phyloP scores from a whole-genome alignment of 352 stramenopile genomes.

The Phytophthora meadii region DNA sequence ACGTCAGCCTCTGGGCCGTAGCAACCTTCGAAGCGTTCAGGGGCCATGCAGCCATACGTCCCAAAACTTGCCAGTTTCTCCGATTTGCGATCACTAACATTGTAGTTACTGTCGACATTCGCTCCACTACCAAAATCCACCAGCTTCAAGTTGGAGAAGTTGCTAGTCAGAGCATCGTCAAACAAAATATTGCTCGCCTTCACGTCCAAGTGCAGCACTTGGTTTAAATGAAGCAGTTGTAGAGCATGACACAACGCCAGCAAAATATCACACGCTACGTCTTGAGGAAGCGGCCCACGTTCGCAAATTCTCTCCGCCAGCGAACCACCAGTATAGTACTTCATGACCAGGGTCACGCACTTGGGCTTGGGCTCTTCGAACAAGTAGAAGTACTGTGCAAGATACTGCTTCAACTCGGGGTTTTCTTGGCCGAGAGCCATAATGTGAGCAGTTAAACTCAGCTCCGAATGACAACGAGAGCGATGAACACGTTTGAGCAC shows the following conservation, averaged over 20 bases:
- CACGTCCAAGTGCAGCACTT: slow-evolving; percentile 68
- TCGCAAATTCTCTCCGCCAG: slow-evolving; percentile 55
- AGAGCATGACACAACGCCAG: slow-evolving; percentile 57
- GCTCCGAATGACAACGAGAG: slow-evolving; percentile 39
- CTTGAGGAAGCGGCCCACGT: slow-evolving; percentile 41
- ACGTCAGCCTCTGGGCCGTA: slow-evolving; percentile 63
- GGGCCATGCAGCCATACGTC: slow-evolving; percentile 74
- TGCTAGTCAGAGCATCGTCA: slow-evolving; percentile 39
- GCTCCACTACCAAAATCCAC: slow-evolving; percentile 69
- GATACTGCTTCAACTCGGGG: slow-evolving; percentile 46
- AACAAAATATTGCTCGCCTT: slow-evolving; percentile 77
- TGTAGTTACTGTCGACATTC: slow-evolving; percentile 18
- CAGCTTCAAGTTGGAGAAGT: slow-evolving; percentile 67
- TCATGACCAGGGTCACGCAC: slow-evolving; percentile 68
- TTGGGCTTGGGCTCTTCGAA: slow-evolving; percentile 61
- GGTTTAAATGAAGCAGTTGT: slow-evolving; percentile 54
- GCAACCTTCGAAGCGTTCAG: slow-evolving; percentile 61
- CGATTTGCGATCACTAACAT: neutral
- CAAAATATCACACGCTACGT: slow-evolving; percentile 44
- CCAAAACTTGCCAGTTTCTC: slow-evolving; percentile 32
- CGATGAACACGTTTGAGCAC: slow-evolving; percentile 62
- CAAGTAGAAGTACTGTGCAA: slow-evolving; percentile 63
- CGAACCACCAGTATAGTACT: slow-evolving; percentile 63
- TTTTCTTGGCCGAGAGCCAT: slow-evolving; percentile 30
- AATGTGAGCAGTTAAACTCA: slow-evolving; percentile 57